Conservation (phyloP, 23 red algal genomes). For the Gracilaria gracilis region DNA sequence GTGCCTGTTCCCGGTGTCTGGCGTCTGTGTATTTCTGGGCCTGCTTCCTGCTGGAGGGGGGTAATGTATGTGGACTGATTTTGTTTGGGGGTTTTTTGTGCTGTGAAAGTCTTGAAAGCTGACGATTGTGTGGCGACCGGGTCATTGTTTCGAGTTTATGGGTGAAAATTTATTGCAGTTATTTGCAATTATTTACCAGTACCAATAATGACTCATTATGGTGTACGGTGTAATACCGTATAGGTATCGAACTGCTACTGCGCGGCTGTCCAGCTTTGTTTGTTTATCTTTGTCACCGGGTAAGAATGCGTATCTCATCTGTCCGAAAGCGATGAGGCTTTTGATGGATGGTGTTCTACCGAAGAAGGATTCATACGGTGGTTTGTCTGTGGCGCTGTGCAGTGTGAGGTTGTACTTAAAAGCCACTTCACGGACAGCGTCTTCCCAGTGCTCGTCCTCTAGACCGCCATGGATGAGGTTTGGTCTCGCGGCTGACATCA, state of each 20-base stretch:
- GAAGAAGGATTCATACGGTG: neutral
- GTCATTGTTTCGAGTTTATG: constrained; percentile 6
- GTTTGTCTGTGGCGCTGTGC: neutral
- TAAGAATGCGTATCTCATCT: neutral
- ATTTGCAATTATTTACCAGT: constrained; percentile 2
- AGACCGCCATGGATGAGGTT: neutral
- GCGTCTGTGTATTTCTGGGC: constrained; percentile 2
- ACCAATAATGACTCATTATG: neutral
- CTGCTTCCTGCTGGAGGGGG: neutral
- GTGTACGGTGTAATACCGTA: neutral
- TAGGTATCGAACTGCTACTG: neutral
- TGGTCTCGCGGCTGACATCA: neutral
- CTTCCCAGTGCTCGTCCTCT: neutral
- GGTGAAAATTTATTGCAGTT: neutral
- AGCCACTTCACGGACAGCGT: neutral
- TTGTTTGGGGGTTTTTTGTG: neutral
- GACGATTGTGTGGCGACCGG: neutral
- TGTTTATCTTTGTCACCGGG: neutral
- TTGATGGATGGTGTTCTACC: neutral
- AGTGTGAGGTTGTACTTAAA: constrained; percentile 16
- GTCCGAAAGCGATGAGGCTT: constrained; percentile 10
- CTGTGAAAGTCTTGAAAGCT: neutral
- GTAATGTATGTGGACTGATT: neutral
- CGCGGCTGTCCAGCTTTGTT: neutral
- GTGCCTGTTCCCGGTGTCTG: neutral